Evolutionary conservation across 345 rosid species (phyloP).

Genomic region (Mercurialis annua): DNA sequence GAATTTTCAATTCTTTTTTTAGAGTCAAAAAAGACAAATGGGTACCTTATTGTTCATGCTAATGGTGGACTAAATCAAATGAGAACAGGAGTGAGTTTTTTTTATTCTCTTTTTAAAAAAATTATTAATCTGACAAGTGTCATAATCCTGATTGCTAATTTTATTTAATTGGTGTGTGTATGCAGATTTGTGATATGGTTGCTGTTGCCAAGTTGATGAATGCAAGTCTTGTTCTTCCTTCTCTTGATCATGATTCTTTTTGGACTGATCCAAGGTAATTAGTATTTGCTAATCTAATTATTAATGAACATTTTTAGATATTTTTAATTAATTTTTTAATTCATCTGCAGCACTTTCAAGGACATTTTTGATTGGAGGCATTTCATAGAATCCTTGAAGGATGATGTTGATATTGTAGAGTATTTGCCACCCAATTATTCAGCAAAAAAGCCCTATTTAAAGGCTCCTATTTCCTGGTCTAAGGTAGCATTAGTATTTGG

Average conservation of each 20-base stretch:
- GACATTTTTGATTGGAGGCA: constrained; percentile 97
- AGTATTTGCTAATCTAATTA: neutral
- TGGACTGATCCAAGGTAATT: constrained; percentile 97
- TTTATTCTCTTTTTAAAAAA: no score
- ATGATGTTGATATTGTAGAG: constrained; percentile 76
- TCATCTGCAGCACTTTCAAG: constrained; percentile 68
- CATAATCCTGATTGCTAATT: neutral
- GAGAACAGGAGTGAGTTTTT: constrained; percentile 89
- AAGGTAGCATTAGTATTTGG: constrained; percentile 47
- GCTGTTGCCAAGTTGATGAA: constrained; percentile 94
- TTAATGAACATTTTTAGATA: no score
- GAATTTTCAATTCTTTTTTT: constrained; percentile 11
- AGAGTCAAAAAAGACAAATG: constrained; percentile 57
- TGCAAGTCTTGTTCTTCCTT: constrained; percentile 95
- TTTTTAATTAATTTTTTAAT: neutral
- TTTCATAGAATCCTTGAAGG: constrained; percentile 65
- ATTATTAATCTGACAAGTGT: neutral
- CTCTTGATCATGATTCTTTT: constrained; percentile 90
- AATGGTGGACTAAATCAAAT: constrained; percentile 99
- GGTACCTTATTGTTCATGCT: constrained; percentile 87
- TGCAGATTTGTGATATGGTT: constrained; percentile 98
- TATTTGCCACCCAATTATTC: constrained; percentile 60
- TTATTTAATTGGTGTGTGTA: neutral
- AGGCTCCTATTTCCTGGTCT: constrained; percentile 99
- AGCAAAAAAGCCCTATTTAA: constrained; percentile 53